Percentiles rank a stretch among this genome's conserved stretches.
phyloP scores from a whole-genome alignment of 2,329 filamentous ascomycete species.

The Fusarium fracticaudum region DNA sequence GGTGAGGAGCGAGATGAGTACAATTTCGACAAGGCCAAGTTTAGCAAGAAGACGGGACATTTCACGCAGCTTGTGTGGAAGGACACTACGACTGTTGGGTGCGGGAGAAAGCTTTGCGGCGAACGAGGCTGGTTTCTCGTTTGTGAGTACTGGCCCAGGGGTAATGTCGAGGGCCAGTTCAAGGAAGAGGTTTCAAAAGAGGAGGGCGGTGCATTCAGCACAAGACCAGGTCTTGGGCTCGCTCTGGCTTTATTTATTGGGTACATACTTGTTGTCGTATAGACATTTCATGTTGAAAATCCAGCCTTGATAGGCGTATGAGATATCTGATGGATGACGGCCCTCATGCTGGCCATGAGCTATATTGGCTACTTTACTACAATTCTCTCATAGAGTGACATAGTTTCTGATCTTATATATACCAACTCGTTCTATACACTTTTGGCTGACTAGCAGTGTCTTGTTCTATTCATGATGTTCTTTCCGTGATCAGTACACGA shows the following conservation, averaged over 20 bases:
- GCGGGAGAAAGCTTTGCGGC: constrained; percentile 55
- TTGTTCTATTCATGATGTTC: background rate
- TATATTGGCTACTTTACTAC: background rate
- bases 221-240: constrained; percentile 25
- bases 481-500: background rate
- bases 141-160: constrained; percentile 75
- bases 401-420: constrained; percentile 3
- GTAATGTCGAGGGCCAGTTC: constrained; percentile 68
- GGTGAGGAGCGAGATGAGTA: constrained; percentile 64
- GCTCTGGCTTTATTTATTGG: constrained; percentile 26
- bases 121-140: constrained; percentile 70
- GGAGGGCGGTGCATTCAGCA: constrained; percentile 21
- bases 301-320: background rate
- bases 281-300: background rate
- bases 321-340: background rate
- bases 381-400: constrained; percentile 6
- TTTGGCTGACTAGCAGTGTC: background rate
- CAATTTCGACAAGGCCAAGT: constrained; percentile 66
- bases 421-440: background rate
- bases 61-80: constrained; percentile 81
- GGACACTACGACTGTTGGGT: constrained; percentile 68
- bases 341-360: constrained; percentile 25
- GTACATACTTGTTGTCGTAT: constrained; percentile 26
- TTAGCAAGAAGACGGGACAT: constrained; percentile 70
- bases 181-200: constrained; percentile 48